Conservation (phyloP, 305 asterid species). For the Stenogyne calaminthoides region DNA sequence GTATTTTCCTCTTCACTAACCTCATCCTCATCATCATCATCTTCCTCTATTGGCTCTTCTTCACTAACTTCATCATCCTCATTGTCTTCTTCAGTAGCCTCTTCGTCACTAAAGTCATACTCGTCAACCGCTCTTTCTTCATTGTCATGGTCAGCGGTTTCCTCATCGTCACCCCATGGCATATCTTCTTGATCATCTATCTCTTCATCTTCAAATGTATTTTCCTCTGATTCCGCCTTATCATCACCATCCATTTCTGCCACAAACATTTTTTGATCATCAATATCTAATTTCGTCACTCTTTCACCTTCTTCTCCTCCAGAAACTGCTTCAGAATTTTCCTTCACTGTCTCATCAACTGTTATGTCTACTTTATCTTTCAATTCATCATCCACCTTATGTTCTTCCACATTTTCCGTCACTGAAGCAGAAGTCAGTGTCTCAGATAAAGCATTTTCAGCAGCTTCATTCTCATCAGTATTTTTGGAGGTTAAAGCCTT, state of each 20-base stretch:
- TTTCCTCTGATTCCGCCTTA: constrained; percentile 25
- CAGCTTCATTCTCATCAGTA: constrained; percentile 32
- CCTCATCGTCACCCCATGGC: constrained; percentile 32
- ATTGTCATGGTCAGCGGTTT: constrained; percentile 18
- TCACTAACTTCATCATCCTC: constrained; percentile 32
- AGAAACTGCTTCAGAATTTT: constrained; percentile 16
- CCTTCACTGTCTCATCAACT: constrained; percentile 20
- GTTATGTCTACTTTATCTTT: constrained; percentile 26
- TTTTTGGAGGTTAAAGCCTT: constrained; percentile 24
- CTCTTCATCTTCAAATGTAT: constrained; percentile 42
- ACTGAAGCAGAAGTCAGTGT: constrained; percentile 22
- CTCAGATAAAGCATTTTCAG: constrained; percentile 37
- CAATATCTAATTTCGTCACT: constrained; percentile 25
- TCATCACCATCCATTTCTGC: constrained; percentile 27
- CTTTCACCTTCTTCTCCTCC: constrained; percentile 28
- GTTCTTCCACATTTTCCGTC: constrained; percentile 26
- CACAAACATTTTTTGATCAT: constrained; percentile 20
- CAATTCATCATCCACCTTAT: constrained; percentile 21
- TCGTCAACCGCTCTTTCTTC: constrained; percentile 30
- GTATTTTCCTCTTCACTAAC: constrained; percentile 21
- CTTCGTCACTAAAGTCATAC: constrained; percentile 37
- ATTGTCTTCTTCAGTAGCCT: constrained; percentile 33
- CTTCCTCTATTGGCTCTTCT: constrained; percentile 30
- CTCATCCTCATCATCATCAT: constrained; percentile 32
- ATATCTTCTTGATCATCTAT: constrained; percentile 30